Evolutionary conservation across 2,329 filamentous ascomycete species (phyloP), one percentile per base, ranked within the genome.

Genomic region (Xylariales sp.): DNA sequence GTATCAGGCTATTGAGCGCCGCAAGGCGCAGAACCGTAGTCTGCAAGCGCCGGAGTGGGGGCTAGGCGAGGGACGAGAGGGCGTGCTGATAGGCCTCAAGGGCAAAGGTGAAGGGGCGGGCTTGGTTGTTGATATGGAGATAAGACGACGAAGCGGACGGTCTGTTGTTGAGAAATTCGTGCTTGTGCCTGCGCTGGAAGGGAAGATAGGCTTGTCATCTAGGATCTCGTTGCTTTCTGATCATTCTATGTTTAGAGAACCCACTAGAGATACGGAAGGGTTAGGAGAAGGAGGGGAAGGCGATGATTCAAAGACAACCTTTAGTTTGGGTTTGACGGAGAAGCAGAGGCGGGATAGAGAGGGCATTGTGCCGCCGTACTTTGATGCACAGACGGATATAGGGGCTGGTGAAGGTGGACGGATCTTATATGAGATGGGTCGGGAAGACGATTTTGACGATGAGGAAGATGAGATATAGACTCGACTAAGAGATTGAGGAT

Each of bases 381-480:
- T 94, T 64, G 93, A 98, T 69, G 93, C 93, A 18, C 93, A 98
- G 73, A 87, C 81, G 40, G 84, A 84, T 35, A 76, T 81, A 38
- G 84, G 82, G 1, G 76, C 79, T 1, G 90, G 90, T 0, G 88
- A 95, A 55, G 91, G 93, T 4, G 93, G 93, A 0, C 76, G 91
- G 46, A 98, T 98, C 50, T 59, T 98, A 56, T 98, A 98, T 61
- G 91, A 97, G 53, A 95, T 97, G 86, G 91, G 90, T 2, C 78
- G 82, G 48, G 93, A 97, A 67, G 93, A 98, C 63, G 89, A 97
- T 60, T 97, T 96, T 66, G 90, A 95, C 53, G 90, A 95, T 45
- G 89, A 95, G 57, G 89, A 61, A 40, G 58, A 61, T 33, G 58
- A 61, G 44, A 61, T 61, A 52, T 61, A 50, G 24, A 36, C 18